A percentile compares a stretch with the other conserved stretches of the same genome.
phyloP scores from a whole-genome alignment of 331 rosid species.

The Quercus lobata region DNA sequence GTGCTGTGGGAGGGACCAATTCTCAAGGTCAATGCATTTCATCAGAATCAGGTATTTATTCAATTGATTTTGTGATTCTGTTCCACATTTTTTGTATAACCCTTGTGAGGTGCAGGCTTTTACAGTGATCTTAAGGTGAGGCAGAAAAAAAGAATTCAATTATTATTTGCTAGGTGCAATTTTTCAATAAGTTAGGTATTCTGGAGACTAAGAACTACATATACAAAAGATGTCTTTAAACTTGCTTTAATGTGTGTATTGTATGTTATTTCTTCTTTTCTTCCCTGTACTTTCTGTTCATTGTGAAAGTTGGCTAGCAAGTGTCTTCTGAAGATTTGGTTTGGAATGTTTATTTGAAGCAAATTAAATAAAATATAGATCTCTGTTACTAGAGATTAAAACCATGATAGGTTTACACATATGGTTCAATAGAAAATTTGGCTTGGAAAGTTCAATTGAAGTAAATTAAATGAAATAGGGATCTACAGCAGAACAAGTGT shows the following conservation, averaged over 20 bases:
- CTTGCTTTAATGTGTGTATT: not conserved
- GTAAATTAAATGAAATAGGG: not conserved
- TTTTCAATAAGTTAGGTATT: not conserved
- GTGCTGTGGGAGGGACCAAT: conserved; percentile 16
- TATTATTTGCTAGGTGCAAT: not conserved
- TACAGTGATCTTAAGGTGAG: not conserved
- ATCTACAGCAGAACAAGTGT: not conserved
- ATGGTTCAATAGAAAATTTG: not conserved
- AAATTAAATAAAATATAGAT: not conserved
- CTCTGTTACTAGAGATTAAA: not conserved
- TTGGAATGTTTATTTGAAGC: too few species aligned
- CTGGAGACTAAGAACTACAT: not conserved
- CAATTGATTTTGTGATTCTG: not conserved
- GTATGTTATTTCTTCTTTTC: not conserved
- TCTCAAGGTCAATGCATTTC: conserved; percentile 34
- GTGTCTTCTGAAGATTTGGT: not conserved
- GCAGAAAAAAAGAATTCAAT: not conserved
- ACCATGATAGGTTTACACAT: not conserved
- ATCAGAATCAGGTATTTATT: conserved; percentile 31
- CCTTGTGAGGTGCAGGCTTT: not conserved
- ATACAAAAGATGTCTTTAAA: not conserved
- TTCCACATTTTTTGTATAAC: not conserved
- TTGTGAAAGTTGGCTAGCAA: not conserved
- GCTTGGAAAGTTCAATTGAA: not conserved
- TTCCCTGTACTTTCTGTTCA: not conserved